Base-by-base conservation (phyloP, 306 rosid species). In the Dryas alaskensis region DNA sequence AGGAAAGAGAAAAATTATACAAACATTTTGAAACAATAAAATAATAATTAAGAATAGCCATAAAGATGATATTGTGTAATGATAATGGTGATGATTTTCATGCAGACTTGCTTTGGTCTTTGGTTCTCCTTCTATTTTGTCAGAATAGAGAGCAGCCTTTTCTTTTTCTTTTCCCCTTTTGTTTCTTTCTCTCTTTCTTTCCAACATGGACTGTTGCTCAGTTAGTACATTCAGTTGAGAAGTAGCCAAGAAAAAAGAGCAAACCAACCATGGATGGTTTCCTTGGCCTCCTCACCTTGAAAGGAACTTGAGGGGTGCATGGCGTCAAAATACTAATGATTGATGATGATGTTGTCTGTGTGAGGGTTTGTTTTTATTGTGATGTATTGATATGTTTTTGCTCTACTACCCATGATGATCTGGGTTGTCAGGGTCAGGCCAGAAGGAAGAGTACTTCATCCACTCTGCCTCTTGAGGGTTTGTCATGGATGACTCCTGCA, bases 371-470 rank as follows among this genome's bases (percentile, higher is more conserved):
- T 65, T 76, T 31, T 31, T 31, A 31, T 31, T 31, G 37, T 31
- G 37, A 31, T 31, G 37, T 31, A 31, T 31, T 31, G 2, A 31
- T 31, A 31, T 2, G 37, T 31, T 17, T 14, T 52, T 37, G 17
- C 65, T 37, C 65, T 60, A 31, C 46, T 60, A 60, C 65, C 65
- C 92, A 77, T 90, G 96, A 77, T 84, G 92, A 87, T 90, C 86
- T 74, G 87, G 87, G 86, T 88, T 87, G 88, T 88, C 89, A 65
- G 98, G 89, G 73, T 92, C 98, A 67, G 96, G 88, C 99, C 99
- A 94, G 75, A 84, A 94, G 69, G 97, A 75, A 62, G 99, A 88
- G 81, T 92, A 94, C 77, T 92, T 94, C 93, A 94, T 81, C 99
- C 99, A 94, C 60, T 94, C 99, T 67, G 90, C 83, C 79, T 92